Evolutionary conservation across 108 stramenopile species (phyloP).

Genomic region (Cyclostephanos invisitatus): DNA sequence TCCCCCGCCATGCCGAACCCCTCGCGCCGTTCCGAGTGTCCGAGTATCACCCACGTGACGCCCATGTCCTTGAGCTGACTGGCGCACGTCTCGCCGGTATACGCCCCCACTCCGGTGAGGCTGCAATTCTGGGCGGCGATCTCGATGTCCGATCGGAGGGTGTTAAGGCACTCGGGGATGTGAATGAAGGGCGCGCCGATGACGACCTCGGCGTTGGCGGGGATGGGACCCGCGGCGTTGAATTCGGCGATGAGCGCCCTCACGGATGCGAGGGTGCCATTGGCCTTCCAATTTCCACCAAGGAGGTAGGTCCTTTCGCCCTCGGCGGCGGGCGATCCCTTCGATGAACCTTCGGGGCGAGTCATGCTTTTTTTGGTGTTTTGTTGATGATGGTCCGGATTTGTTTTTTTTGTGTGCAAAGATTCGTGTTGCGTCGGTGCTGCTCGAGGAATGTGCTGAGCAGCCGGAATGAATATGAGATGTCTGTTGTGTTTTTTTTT

Average conservation of each 20-base stretch:
- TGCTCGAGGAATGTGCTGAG: too few relatives aligned
- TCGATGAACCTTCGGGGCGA: slow-evolving; percentile 58
- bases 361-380: background rate
- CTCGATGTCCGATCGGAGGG: slow-evolving; percentile 77
- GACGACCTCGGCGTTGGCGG: slow-evolving; percentile 83
- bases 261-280: slow-evolving; percentile 77
- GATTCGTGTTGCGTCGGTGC: too few relatives aligned
- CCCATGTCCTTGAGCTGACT: slow-evolving; percentile 92
- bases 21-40: slow-evolving; percentile 97
- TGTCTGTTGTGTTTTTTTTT: too few relatives aligned
- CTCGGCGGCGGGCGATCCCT: slow-evolving; percentile 42
- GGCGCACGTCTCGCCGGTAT: slow-evolving; percentile 95
- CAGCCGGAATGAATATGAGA: too few relatives aligned
- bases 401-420: too few relatives aligned
- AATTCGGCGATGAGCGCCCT: slow-evolving; percentile 77
- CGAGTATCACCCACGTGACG: slow-evolving; percentile 95
- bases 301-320: slow-evolving; percentile 82
- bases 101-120: slow-evolving; percentile 83
- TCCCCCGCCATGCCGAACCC: slow-evolving; percentile 94
- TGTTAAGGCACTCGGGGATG: slow-evolving; percentile 60
- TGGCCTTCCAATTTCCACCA: slow-evolving; percentile 96
- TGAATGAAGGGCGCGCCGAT: slow-evolving; percentile 81
- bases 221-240: slow-evolving; percentile 86
- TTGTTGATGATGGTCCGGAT: too few relatives aligned
- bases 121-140: slow-evolving; percentile 88